Conservation (phyloP, 164 flowering plant species). For the Amborella trichopoda region DNA sequence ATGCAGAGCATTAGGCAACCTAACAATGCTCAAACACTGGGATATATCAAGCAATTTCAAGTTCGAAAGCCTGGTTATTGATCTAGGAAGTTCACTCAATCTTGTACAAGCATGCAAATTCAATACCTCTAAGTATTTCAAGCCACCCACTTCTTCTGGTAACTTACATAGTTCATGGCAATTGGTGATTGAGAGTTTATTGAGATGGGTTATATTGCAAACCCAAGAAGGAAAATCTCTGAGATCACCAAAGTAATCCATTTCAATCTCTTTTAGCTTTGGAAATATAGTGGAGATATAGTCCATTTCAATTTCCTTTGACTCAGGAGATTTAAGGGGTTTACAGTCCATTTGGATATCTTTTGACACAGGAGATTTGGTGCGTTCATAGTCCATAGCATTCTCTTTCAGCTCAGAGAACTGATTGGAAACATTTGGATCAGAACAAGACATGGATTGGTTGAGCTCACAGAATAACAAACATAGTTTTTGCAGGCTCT, state of each 20-base stretch:
- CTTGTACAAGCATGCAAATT: constrained; percentile 52
- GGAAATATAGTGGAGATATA: constrained; percentile 46
- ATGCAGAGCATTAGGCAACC: constrained; percentile 53
- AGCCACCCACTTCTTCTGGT: constrained; percentile 35
- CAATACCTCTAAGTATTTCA: constrained; percentile 30
- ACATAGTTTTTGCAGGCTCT: constrained; percentile 37
- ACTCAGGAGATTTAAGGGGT: constrained; percentile 35
- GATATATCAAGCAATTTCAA: constrained; percentile 59
- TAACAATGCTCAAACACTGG: constrained; percentile 42
- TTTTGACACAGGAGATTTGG: constrained; percentile 37
- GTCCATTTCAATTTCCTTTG: constrained; percentile 58
- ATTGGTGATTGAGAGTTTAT: constrained; percentile 49
- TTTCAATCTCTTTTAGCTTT: constrained; percentile 43
- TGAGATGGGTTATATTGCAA: constrained; percentile 27
- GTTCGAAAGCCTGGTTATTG: constrained; percentile 27
- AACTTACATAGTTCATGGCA: constrained; percentile 48
- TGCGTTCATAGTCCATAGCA: constrained; percentile 47
- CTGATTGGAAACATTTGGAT: constrained; percentile 15
- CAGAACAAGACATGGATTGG: not conserved
- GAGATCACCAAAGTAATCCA: constrained; percentile 65
- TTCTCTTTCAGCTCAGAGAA: constrained; percentile 58
- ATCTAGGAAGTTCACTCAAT: constrained; percentile 34
- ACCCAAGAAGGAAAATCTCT: constrained; percentile 37
- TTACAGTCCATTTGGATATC: constrained; percentile 62
- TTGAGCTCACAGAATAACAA: constrained; percentile 45